Evolutionary conservation across 1,284 basidiomycete genomes (phyloP).

Genomic region (Sphaerobolus stellatus): DNA sequence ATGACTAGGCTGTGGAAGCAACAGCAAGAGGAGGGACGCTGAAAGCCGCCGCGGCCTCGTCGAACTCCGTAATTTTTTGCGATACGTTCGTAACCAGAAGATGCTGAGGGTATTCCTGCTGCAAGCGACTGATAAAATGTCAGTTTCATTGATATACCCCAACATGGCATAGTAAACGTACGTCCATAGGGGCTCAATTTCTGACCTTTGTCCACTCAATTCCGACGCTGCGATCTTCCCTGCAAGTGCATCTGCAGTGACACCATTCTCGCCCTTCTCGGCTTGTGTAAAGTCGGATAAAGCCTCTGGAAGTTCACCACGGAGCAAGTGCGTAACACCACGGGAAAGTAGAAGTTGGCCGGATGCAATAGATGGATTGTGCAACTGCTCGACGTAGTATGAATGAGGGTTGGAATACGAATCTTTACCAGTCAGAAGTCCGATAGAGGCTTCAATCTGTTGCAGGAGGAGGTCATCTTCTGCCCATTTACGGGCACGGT

Average conservation of each 20-base stretch:
- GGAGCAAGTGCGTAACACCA: slow-evolving; percentile 78
- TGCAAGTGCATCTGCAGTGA: slow-evolving; percentile 68
- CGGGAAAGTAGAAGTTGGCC: slow-evolving; percentile 78
- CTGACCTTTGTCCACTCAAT: slow-evolving; percentile 57
- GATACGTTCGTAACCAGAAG: slow-evolving; percentile 65
- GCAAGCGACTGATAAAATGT: slow-evolving; percentile 49
- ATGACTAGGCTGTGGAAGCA: no score
- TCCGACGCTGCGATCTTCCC: slow-evolving; percentile 67
- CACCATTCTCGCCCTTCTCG: slow-evolving; percentile 50
- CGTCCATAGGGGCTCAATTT: slow-evolving; percentile 68
- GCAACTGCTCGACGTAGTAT: slow-evolving; percentile 91
- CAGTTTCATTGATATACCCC: slow-evolving; percentile 9
- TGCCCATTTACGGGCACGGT: slow-evolving; percentile 77
- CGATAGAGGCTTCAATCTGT: slow-evolving; percentile 85
- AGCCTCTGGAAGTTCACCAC: slow-evolving; percentile 79
- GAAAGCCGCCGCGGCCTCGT: slow-evolving; percentile 69
- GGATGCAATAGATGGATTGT: slow-evolving; percentile 78
- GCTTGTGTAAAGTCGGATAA: slow-evolving; percentile 85
- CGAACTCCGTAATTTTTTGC: slow-evolving; percentile 65
- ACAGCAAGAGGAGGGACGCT: slow-evolving; percentile 53
- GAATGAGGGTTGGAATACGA: slow-evolving; percentile 71
- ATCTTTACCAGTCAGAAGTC: slow-evolving; percentile 77
- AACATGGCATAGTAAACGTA: slow-evolving; percentile 39
- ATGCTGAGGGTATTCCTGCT: slow-evolving; percentile 58
- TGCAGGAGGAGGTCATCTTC: slow-evolving; percentile 90